These are phyloP conservation scores for Adiantum capillusveneris DNA, from an alignment of 75 land plant species.

Conservation along the genomic window DNA sequence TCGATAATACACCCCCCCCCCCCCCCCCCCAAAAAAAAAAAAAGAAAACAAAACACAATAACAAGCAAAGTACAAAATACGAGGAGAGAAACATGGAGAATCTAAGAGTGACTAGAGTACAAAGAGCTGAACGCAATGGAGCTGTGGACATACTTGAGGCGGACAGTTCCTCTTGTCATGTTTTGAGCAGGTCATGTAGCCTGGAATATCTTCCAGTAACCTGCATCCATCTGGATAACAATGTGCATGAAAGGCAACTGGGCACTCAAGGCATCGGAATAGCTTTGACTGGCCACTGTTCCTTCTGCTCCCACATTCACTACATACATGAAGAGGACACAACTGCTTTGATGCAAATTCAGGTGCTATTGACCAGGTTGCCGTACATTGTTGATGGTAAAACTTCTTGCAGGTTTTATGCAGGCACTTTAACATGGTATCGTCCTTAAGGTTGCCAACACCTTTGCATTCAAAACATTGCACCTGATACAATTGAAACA, in stretches of 20 bases:
- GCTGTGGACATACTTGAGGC: too few species aligned
- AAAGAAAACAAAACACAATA: too few species aligned
- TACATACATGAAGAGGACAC: conserved; percentile 20
- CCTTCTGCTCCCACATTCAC: conserved; percentile 5
- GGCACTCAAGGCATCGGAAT: conserved; percentile 14
- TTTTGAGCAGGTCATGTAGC: conserved; percentile 18
- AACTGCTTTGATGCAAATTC: conserved; percentile 1
- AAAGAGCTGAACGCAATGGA: too few species aligned
- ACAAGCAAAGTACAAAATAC: too few species aligned
- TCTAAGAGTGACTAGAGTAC: too few species aligned
- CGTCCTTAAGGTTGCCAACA: conserved; percentile 8
- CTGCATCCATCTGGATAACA: conserved; percentile 13
- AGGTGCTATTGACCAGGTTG: conserved; percentile 5
- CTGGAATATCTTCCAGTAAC: conserved; percentile 20
- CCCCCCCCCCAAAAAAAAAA: too few species aligned
- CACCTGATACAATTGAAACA: conserved; percentile 7
- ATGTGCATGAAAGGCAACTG: conserved; percentile 9
- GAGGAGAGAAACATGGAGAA: too few species aligned
- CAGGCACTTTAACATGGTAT: conserved; percentile 4
- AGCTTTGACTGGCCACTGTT: conserved; percentile 1
- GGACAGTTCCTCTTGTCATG: conserved; percentile 4
- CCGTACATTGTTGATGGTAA: conserved; percentile 15
- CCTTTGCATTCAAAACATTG: conserved; percentile 23
- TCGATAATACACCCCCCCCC: too few species aligned
- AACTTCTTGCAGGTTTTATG: conserved; percentile 11